Percentiles rank a stretch among this genome's conserved stretches.
phyloP scores from a whole-genome alignment of 257 asterid species.

The Ehretia macrophylla region DNA sequence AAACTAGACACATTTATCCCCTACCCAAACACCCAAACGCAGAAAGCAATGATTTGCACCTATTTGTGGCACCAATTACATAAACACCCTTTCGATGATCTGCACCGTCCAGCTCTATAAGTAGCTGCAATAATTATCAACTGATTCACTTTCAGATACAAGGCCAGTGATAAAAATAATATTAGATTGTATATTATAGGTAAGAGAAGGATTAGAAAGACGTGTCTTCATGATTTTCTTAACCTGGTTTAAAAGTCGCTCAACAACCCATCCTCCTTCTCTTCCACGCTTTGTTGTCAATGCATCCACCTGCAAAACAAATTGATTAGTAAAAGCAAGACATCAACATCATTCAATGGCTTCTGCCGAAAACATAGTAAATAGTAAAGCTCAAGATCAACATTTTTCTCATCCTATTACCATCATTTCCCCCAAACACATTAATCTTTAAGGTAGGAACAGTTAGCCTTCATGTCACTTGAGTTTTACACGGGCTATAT shows the following conservation, averaged over 20 bases:
- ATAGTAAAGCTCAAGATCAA: too few species aligned
- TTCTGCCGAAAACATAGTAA: background rate
- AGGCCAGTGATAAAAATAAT: background rate
- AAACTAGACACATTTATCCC: background rate
- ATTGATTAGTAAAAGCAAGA: background rate
- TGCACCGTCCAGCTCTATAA: conserved; percentile 82
- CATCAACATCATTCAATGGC: background rate
- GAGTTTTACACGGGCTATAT: too few species aligned
- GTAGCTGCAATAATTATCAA: conserved; percentile 44
- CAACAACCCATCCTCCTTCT: conserved; percentile 86
- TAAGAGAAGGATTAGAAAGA: background rate
- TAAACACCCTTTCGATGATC: conserved; percentile 69
- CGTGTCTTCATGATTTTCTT: background rate
- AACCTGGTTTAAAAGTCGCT: conserved; percentile 71
- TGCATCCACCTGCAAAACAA: conserved; percentile 58
- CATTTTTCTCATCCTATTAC: too few species aligned
- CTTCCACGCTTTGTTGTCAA: conserved; percentile 68
- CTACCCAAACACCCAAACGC: background rate
- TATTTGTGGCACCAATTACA: conserved; percentile 91
- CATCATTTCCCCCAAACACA: too few species aligned
- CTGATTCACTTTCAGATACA: conserved; percentile 13
- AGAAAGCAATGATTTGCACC: conserved; percentile 34
- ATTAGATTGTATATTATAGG: conserved; percentile 1
- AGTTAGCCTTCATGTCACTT: too few species aligned
- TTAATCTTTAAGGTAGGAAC: too few species aligned